Percentiles rank a stretch among this genome's conserved stretches.
Conservation (phyloP, 805 yeast genomes). For the Candida glaebosa region DNA sequence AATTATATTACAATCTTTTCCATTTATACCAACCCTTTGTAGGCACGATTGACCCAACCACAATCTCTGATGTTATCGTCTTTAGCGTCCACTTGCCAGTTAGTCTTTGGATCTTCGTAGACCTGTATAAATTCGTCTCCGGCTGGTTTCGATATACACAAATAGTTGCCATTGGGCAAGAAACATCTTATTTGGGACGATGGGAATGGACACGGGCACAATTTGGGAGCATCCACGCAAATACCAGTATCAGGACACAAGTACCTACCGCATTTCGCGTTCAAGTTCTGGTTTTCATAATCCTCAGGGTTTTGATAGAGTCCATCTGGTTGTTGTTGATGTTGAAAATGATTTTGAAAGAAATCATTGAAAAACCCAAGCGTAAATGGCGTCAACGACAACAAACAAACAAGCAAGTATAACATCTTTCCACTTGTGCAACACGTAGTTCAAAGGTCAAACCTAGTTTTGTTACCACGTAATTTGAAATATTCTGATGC, state of each 20-base stretch:
- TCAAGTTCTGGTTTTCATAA: conserved; percentile 36
- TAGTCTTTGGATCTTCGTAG: conserved; percentile 41
- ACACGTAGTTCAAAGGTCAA: not conserved
- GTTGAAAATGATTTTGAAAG: conserved; percentile 21
- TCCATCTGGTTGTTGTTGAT: conserved; percentile 21
- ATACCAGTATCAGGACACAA: conserved; percentile 79
- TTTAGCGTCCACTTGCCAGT: conserved; percentile 47
- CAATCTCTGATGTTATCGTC: conserved; percentile 67
- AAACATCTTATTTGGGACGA: conserved; percentile 78
- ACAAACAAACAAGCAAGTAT: not conserved
- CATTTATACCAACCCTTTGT: conserved; percentile 42
- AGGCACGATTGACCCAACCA: conserved; percentile 77
- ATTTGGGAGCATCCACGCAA: conserved; percentile 66
- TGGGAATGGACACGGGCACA: conserved; percentile 92
- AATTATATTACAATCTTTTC: not conserved
- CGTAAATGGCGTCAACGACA: not conserved
- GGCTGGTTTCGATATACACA: conserved; percentile 85
- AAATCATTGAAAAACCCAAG: conserved; percentile 19
- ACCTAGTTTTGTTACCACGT: not conserved
- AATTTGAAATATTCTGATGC: not conserved
- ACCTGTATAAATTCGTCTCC: conserved; percentile 25
- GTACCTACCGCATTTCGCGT: conserved; percentile 55
- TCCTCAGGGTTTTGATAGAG: conserved; percentile 27
- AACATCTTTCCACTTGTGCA: not conserved
- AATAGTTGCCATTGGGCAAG: conserved; percentile 63